Evolutionary conservation across 2,329 filamentous ascomycete genomes (phyloP).

Genomic region (Fusarium acutatum): DNA sequence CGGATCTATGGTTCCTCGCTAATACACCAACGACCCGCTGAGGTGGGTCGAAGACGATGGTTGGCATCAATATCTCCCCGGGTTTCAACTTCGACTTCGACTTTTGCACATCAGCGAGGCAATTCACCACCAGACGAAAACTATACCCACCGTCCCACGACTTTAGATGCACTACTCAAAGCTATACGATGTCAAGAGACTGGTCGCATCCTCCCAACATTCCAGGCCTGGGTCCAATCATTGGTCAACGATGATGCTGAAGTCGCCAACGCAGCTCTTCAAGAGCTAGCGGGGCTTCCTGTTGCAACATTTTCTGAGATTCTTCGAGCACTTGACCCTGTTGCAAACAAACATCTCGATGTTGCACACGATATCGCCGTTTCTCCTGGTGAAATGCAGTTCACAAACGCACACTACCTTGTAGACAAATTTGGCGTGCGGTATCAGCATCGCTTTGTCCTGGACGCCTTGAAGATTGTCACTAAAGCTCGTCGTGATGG

Average conservation of each 20-base stretch:
- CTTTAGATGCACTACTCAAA: conserved; percentile 41
- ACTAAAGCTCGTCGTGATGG: conserved; percentile 44
- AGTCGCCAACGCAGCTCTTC: conserved; percentile 36
- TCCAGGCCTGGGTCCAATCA: conserved; percentile 42
- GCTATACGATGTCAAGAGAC: conserved; percentile 45
- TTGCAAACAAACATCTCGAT: conserved; percentile 59
- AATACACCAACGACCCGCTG: conserved; percentile 31
- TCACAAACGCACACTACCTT: conserved; percentile 48
- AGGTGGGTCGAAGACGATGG: conserved; percentile 39
- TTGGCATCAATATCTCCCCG: conserved; percentile 34
- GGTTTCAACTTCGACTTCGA: conserved; percentile 8
- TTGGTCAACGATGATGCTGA: conserved; percentile 33
- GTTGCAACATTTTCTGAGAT: conserved; percentile 69
- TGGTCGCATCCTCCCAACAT: conserved; percentile 33
- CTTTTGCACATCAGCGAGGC: conserved; percentile 6
- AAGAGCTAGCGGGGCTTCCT: conserved; percentile 55
- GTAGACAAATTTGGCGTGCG: conserved; percentile 58
- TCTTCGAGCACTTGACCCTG: conserved; percentile 68
- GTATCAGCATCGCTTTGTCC: conserved; percentile 49
- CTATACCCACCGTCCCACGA: neutral
- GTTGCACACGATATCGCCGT: conserved; percentile 52
- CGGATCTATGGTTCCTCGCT: conserved; percentile 37
- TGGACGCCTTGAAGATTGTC: conserved; percentile 49
- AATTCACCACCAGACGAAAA: neutral
- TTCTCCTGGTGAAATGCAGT: conserved; percentile 50